phyloP scores from a whole-genome alignment of 2,329 filamentous ascomycete species.

The Macrophomina phaseolina region DNA sequence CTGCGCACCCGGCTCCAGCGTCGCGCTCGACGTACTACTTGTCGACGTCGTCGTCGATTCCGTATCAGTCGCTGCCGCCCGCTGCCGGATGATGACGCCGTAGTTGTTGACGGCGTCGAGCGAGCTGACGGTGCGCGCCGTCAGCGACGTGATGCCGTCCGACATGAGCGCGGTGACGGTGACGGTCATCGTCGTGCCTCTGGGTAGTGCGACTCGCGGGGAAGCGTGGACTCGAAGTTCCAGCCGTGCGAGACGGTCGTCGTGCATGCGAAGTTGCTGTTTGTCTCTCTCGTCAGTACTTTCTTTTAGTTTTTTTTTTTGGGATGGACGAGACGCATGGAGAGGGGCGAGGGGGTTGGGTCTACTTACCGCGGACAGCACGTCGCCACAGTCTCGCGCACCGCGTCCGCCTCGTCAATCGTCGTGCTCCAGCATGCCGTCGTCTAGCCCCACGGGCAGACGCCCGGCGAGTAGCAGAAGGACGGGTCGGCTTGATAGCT shows the following conservation, averaged over 20 bases:
- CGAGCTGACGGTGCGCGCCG: background rate
- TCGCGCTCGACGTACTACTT: too few relatives aligned
- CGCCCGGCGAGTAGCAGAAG: too few relatives aligned
- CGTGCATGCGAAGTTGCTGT: conserved; percentile 1
- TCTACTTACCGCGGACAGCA: background rate
- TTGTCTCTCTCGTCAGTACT: background rate
- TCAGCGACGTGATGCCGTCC: background rate
- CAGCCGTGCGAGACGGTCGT: background rate
- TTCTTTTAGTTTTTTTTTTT: background rate
- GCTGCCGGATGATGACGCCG: background rate
- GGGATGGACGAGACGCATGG: background rate
- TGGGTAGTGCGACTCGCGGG: background rate
- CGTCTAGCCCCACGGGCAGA: too few relatives aligned
- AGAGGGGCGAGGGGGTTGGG: background rate
- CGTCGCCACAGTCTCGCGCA: too few relatives aligned
- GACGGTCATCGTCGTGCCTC: too few relatives aligned
- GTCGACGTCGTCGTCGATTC: too few relatives aligned
- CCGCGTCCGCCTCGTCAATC: too few relatives aligned
- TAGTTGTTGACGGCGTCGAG: conserved; percentile 6
- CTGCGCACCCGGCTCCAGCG: too few relatives aligned
- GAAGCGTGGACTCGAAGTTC: background rate
- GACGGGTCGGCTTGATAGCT: too few relatives aligned
- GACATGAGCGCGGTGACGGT: background rate
- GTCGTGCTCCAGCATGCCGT: too few relatives aligned
- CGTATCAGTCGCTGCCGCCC: background rate